Evolutionary conservation across 441 rosid genomes (phyloP), one percentile per base, ranked within the genome.

Genomic region (Bruguiera hainesii): DNA sequence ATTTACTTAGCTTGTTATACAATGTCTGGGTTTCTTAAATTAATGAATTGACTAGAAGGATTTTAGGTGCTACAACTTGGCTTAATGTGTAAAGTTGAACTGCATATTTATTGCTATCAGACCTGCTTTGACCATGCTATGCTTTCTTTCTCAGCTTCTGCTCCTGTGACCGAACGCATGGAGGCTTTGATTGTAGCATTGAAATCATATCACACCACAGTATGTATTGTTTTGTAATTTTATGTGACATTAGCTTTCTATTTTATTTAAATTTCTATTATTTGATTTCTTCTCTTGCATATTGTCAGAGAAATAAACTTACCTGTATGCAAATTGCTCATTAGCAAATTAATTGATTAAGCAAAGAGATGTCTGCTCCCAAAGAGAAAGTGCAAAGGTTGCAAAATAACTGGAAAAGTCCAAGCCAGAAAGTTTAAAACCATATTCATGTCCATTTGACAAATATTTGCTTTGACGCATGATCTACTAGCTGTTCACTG

Each of bases 101-200:
- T 52, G 64, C 65, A 67, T 49, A 66, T 35, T 56, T 30, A 26
- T 39, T 33, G 48, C 59, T n/a, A 70, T 66, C 63, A 2, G 60
- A 39, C 39, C 67, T 35, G 56, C 63, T 64, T 28, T 57, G 61
- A 67, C 46, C 60, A 11, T 65, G 16, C 37, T 65, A 65, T 56
- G 74, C 73, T 74, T 39, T 49, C 26, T 65, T 65, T 76, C 69
- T 74, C 88, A 94, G 99, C 83, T 91, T 80, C 80, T 95, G 97
- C 69, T 75, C 93, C 66, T 95, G 99, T 72, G 97, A 91, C 75
- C 84, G 94, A 67, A 83, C 82, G 55, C 99, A 95, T 67, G 99
- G 99, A 72, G 99, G 98, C 56, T 90, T 95, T 84, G 99, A 95
- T 80, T 95, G 98, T 70, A 81, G 97, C 76, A 64, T 86, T 35